Base-by-base conservation (phyloP, 140 eudicot genomes). In the Erigeron philadelphicus region DNA sequence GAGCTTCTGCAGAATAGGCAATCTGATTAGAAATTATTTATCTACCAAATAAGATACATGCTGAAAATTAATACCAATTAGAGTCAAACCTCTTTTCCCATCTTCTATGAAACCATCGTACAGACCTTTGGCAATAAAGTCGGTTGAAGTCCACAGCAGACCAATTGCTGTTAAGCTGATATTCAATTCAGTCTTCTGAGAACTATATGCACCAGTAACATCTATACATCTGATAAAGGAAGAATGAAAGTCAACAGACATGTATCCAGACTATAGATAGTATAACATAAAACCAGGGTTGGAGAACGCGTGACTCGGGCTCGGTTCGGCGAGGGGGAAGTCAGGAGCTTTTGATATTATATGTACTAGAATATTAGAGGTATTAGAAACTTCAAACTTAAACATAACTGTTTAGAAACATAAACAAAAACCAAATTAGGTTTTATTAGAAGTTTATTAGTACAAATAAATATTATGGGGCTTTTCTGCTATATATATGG, bases 101-200 rank as follows among this genome's bases (percentile, higher is more conserved):
- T 79, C 88, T 46, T 81, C 90, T 74, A 68, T 54, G 19, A 80
- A 72, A 59, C 71, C 75, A 68, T 69, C 77, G 1, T 61, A 9
- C 53, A 84, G 72, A 55, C 93, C 97, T 79, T 93, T 93, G 45
- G 85, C 95, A 50, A 93, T 81, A 67, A 89, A 89, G 84, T 93
- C 99, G 16, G 99, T 89, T 35, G 99, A 84, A 40, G 95, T 89
- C 99, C 99, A 93, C 45, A 93, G 72, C 44, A 93, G 86, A 70
- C 99, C 99, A 55, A 93, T 79, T 21, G 99, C 95, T 62, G 99
- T 93, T 85, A 93, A 81, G 80, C 99, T 93, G 73, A 93, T 93
- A 75, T 93, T 93, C 76, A 93, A 68, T 72, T 89, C 97, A 11
- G 99, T 89, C 85, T 83, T 83, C 66, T 93, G 99, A 69, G 90